Conservation (phyloP, 768 basidiomycete species). For the Boletales sp. region DNA sequence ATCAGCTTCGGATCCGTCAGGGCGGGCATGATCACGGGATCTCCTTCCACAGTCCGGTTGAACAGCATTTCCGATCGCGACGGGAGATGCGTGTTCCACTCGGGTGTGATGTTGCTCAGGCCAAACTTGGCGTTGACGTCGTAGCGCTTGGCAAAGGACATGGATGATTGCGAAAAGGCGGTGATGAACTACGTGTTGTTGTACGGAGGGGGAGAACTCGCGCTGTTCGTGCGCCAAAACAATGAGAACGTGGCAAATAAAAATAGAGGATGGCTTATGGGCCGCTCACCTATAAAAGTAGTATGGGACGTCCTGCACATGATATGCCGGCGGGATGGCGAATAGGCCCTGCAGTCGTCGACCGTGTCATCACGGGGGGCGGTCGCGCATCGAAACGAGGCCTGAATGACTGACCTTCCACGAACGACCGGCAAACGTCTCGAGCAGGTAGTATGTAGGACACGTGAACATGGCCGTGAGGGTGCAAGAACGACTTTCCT, state of each 20-base stretch:
- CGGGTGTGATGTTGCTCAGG: slow-evolving; percentile 12
- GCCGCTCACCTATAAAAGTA: slow-evolving; percentile 33
- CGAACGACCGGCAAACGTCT: slow-evolving; percentile 26
- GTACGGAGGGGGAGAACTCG: slow-evolving; percentile 11
- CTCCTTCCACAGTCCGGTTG: slow-evolving; percentile 5
- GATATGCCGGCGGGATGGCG: slow-evolving; percentile 28
- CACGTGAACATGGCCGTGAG: slow-evolving; percentile 34
- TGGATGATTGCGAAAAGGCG: slow-evolving; percentile 26
- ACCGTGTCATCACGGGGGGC: too few species aligned
- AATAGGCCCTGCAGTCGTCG: slow-evolving; percentile 28
- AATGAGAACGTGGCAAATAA: too few species aligned
- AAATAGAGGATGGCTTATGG: too few species aligned
- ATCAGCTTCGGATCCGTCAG: not conserved
- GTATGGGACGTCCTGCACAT: slow-evolving; percentile 34
- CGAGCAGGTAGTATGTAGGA: slow-evolving; percentile 31
- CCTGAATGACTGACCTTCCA: slow-evolving; percentile 31
- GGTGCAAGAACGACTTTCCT: too few species aligned
- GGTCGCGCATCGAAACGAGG: not conserved
- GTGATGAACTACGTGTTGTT: slow-evolving; percentile 27
- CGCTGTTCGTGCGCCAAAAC: too few species aligned
- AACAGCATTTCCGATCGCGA: slow-evolving; percentile 14
- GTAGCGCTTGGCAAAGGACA: slow-evolving; percentile 17
- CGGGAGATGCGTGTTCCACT: slow-evolving; percentile 6
- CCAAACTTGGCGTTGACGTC: slow-evolving; percentile 22
- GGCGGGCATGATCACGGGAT: not conserved